phyloP scores from a whole-genome alignment of 225 moss, liverwort and hornwort species.

The Thuidium tamariscinum region DNA sequence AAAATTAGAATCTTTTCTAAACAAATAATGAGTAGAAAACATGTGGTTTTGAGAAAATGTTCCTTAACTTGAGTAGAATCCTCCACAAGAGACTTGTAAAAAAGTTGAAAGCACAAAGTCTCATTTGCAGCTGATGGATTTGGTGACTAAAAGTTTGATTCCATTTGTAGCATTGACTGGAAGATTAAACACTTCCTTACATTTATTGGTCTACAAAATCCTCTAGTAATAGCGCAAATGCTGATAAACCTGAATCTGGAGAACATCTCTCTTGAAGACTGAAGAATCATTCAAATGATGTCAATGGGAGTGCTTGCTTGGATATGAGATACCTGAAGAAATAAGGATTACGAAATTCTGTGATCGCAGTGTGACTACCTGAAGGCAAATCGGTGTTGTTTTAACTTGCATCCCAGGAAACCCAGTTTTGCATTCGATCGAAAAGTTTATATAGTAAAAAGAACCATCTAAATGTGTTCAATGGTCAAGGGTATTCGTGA shows the following conservation, averaged over 20 bases:
- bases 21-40: background rate
- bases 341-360: background rate
- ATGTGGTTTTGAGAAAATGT: background rate
- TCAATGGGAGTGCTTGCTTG: background rate
- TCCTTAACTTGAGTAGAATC: too few species aligned
- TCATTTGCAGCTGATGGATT: background rate
- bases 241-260: background rate
- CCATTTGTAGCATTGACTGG: background rate
- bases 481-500: background rate
- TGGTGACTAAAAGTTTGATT: background rate
- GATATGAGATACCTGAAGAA: background rate
- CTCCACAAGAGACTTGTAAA: background rate
- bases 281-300: background rate
- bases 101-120: background rate
- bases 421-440: background rate
- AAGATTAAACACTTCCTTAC: constrained; percentile 23
- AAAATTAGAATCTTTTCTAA: background rate
- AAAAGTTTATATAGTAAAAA: background rate
- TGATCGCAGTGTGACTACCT: background rate
- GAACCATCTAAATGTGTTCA: background rate
- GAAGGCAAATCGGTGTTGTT: background rate
- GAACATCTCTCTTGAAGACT: background rate
- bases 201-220: constrained; percentile 13
- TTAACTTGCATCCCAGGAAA: background rate
- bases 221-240: background rate